Evolutionary conservation across 1,284 basidiomycete genomes (phyloP), one percentile per base, ranked within the genome.

Genomic region (Malassezia caprae): DNA sequence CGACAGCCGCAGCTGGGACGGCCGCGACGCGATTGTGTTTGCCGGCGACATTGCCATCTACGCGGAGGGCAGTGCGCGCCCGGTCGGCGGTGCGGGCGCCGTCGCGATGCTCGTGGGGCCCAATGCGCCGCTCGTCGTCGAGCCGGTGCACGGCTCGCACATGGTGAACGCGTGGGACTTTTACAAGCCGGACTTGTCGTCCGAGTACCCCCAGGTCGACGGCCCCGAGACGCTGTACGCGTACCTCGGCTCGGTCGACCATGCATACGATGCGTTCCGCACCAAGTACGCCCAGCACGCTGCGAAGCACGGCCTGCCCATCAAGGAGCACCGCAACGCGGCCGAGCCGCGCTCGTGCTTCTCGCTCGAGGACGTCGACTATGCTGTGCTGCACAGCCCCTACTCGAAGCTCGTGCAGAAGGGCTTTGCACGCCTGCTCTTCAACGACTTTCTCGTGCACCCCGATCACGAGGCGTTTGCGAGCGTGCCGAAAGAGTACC

Each of bases 341-440:
- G 5, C 19, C 13, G 55, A 57, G 28, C 23, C 49, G 31, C 50
- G 55, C 34, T 31, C 55, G 7, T 12, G 23, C 45, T 57, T 57
- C 28, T 35, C 37, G 21, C 80, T 90, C 39, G 83, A 84, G 58
- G 82, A 85, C 71, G 82, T 90, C 74, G 89, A 94, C 79, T 93
- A 87, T 75, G 82, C 86, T 61, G 83, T 91, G 72, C 88, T 93
- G 82, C 81, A 82, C 63, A 64, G 49, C 53, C 93, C 93, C 1
- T 98, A 96, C 78, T 90, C 90, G 78, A 98, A 98, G 80, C 88
- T 96, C 76, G 90, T 94, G 45, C 88, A 94, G 77, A 98, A 96
- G 79, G 90, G 88, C 41, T 85, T 91, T 76, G 91, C 87, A n/a
- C 87, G 93, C 59, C 78, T 96, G 77, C 73, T 86, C 66, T 93